A percentile compares a stretch with the other conserved stretches of the same genome.
Evolutionary conservation across 306 rosid species (phyloP).

Genomic region (Boehmeria nivea): DNA sequence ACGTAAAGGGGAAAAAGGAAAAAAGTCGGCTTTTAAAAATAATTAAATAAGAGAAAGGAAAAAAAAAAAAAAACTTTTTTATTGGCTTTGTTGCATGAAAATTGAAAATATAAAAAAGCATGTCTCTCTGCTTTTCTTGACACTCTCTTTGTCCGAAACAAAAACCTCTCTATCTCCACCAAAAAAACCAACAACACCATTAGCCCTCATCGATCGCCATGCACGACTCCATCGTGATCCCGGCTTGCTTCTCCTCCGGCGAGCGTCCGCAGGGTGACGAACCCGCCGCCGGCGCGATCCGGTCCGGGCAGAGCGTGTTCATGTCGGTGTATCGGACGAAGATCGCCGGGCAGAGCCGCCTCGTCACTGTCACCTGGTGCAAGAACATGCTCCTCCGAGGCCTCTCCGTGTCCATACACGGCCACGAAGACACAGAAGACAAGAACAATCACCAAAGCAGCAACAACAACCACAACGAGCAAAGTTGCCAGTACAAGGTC

Average conservation of each 20-base stretch:
- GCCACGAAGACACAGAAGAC: slow-evolving; percentile 34
- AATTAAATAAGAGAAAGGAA: slow-evolving; percentile 16
- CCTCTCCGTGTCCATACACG: slow-evolving; percentile 66
- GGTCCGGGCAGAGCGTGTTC: slow-evolving; percentile 60
- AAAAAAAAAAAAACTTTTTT: background rate
- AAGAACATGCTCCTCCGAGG: slow-evolving; percentile 75
- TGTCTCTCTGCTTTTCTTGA: slow-evolving; percentile 1
- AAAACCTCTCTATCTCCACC: too few relatives aligned
- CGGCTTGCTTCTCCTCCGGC: slow-evolving; percentile 66
- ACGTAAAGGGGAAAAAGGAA: background rate
- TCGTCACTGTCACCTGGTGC: slow-evolving; percentile 86
- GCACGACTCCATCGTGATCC: slow-evolving; percentile 76
- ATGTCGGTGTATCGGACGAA: slow-evolving; percentile 67
- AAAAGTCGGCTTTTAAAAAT: slow-evolving; percentile 16
- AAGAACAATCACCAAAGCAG: background rate
- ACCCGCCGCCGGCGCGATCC: slow-evolving; percentile 39
- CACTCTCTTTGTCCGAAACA: background rate
- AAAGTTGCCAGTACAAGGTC: slow-evolving; percentile 55
- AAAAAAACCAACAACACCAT: too few relatives aligned
- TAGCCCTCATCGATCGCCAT: slow-evolving; percentile 21
- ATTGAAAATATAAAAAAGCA: slow-evolving; percentile 10
- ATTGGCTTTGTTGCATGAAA: slow-evolving; percentile 16
- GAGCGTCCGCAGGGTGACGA: slow-evolving; percentile 37
- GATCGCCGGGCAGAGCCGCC: slow-evolving; percentile 64
- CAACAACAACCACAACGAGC: slow-evolving; percentile 14